Conservation (phyloP, 2,329 filamentous ascomycete genomes). For the Xylaria sp. region DNA sequence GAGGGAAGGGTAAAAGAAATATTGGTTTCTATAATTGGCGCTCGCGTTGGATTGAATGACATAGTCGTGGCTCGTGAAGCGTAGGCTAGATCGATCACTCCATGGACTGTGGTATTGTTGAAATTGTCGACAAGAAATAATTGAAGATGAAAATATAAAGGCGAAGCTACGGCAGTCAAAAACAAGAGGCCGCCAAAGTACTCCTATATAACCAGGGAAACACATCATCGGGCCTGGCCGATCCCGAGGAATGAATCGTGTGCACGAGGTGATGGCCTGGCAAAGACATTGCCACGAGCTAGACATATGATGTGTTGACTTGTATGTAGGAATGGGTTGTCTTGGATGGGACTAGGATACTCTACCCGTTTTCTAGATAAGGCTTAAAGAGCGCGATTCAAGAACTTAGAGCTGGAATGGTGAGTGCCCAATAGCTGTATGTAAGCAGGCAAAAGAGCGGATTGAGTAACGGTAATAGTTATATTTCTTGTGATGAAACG, state of each 20-base stretch:
- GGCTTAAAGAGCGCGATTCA: slow-evolving; percentile 37
- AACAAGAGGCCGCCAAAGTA: slow-evolving; percentile 11
- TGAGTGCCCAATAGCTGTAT: slow-evolving; percentile 12
- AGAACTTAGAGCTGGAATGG: slow-evolving; percentile 42
- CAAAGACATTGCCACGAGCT: slow-evolving; percentile 28
- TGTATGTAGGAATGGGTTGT: slow-evolving; percentile 46
- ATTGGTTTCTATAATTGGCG: slow-evolving; percentile 33
- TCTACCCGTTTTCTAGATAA: slow-evolving; percentile 41
- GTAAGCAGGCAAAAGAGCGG: background rate
- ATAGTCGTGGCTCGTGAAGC: background rate
- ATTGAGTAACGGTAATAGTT: background rate
- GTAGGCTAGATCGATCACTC: slow-evolving; percentile 6
- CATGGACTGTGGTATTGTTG: background rate
- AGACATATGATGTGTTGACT: slow-evolving; percentile 33
- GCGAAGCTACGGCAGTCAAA: background rate
- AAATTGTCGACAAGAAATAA: slow-evolving; percentile 3
- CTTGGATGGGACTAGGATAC: slow-evolving; percentile 38
- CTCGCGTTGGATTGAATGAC: slow-evolving; percentile 11
- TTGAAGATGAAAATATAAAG: slow-evolving; percentile 8
- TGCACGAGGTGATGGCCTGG: slow-evolving; percentile 41
- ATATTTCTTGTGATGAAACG: background rate
- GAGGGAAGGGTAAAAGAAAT: slow-evolving; percentile 3
- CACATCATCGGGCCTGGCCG: slow-evolving; percentile 7
- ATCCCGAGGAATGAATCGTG: slow-evolving; percentile 43
- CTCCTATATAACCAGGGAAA: slow-evolving; percentile 26